Evolutionary conservation across 2,329 filamentous ascomycete genomes (phyloP).

Genomic region (Domatiomyces catenatus): DNA sequence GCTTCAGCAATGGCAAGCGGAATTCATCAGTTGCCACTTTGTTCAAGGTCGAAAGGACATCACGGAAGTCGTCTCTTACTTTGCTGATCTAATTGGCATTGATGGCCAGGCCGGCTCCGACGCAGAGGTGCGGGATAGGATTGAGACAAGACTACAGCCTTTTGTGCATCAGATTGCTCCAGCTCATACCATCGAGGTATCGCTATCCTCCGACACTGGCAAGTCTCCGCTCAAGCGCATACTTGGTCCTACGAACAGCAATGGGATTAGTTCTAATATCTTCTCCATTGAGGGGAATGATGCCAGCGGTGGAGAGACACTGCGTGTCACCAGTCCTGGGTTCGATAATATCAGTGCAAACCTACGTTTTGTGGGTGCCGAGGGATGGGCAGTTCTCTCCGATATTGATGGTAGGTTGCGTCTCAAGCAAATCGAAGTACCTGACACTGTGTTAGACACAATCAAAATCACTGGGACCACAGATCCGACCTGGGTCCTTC

Average conservation of each 20-base stretch:
- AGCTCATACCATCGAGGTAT: slow-evolving; percentile 50
- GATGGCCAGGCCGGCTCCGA: slow-evolving; percentile 37
- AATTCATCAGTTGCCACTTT: slow-evolving; percentile 73
- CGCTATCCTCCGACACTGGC: slow-evolving; percentile 29
- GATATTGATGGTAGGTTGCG: slow-evolving; percentile 70
- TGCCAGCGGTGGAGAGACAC: slow-evolving; percentile 34
- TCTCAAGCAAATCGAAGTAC: background rate
- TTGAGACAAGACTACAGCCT: slow-evolving; percentile 43
- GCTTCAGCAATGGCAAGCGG: slow-evolving; percentile 52
- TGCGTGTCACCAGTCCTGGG: slow-evolving; percentile 30
- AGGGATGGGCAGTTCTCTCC: slow-evolving; percentile 74
- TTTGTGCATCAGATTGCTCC: slow-evolving; percentile 65
- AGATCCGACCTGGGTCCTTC: slow-evolving; percentile 63
- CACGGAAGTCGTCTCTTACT: slow-evolving; percentile 51
- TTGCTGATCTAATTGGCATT: slow-evolving; percentile 55
- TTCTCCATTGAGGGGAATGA: slow-evolving; percentile 36
- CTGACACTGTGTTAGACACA: background rate
- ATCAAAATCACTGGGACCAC: slow-evolving; percentile 40
- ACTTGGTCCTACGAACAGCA: slow-evolving; percentile 54
- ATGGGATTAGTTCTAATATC: slow-evolving; percentile 56
- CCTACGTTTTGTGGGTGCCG: slow-evolving; percentile 58
- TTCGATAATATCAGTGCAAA: slow-evolving; percentile 44
- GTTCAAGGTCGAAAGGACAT: slow-evolving; percentile 53
- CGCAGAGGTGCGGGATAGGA: slow-evolving; percentile 45
- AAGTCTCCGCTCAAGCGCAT: slow-evolving; percentile 28